Conservation (phyloP, 108 stramenopile species). For the Seminavis robusta region DNA sequence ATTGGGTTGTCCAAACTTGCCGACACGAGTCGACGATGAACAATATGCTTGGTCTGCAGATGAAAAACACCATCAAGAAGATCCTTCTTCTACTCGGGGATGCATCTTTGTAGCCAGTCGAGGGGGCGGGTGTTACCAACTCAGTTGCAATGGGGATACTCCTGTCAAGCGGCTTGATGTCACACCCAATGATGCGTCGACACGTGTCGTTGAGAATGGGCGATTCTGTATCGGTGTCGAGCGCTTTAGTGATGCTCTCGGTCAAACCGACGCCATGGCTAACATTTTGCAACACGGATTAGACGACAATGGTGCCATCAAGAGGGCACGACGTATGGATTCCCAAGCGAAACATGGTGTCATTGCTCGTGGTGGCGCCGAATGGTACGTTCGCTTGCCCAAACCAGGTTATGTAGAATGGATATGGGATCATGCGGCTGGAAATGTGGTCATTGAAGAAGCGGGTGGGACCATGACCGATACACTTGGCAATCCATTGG, state of each 20-base stretch:
- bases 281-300: constrained; percentile 39
- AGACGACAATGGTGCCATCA: constrained; percentile 33
- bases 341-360: constrained; percentile 83
- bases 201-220: constrained; percentile 4
- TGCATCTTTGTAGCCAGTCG: constrained; percentile 70
- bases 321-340: constrained; percentile 55
- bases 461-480: constrained; percentile 82
- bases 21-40: constrained; percentile 4
- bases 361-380: constrained; percentile 65
- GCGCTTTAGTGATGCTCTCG: constrained; percentile 53
- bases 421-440: constrained; percentile 88
- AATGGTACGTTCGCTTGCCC: constrained; percentile 62
- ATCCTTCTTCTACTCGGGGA: constrained; percentile 35
- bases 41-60: constrained; percentile 32
- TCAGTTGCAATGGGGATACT: no score
- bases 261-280: constrained; percentile 41
- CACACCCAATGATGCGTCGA: constrained; percentile 32
- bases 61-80: constrained; percentile 21
- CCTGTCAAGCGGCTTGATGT: constrained; percentile 26
- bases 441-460: constrained; percentile 61
- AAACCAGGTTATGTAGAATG: constrained; percentile 68
- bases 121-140: constrained; percentile 71
- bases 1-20: constrained; percentile 82
- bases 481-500: constrained; percentile 49
- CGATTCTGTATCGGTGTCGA: constrained; percentile 69